These are phyloP conservation scores for Aureobasidium sp. DNA, from an alignment of 2,329 filamentous ascomycete genomes.

Conservation along the genomic window DNA sequence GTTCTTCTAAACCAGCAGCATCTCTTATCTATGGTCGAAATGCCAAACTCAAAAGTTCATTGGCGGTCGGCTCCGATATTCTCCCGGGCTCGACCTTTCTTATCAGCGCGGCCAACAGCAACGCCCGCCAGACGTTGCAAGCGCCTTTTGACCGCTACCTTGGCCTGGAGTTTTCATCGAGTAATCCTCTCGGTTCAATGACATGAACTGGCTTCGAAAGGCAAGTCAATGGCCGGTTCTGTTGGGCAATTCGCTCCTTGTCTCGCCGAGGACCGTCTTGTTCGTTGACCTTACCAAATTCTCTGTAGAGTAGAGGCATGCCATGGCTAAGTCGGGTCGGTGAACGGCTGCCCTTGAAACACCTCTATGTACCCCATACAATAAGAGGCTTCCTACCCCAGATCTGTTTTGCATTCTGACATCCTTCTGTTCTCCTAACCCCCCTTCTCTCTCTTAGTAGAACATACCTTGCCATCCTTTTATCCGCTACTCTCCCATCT, in stretches of 20 bases:
- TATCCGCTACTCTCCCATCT: background rate
- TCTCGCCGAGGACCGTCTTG: background rate
- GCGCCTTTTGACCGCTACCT: background rate
- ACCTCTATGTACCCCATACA: conserved; percentile 5
- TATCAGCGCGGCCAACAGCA: background rate
- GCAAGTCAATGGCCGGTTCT: conserved; percentile 2
- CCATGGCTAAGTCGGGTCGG: background rate
- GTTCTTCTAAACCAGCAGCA: background rate
- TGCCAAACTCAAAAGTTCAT: background rate
- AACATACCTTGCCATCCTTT: background rate
- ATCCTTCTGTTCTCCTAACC: background rate
- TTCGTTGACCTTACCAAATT: background rate
- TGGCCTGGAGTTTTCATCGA: conserved; percentile 10
- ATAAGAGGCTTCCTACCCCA: conserved; percentile 11
- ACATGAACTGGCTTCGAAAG: background rate
- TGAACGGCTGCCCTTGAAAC: background rate
- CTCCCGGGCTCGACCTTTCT: background rate
- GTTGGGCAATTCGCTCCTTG: background rate
- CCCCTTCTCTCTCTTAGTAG: too few species aligned
- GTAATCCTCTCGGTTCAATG: conserved; percentile 2
- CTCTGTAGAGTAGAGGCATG: background rate
- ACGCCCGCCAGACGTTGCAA: conserved; percentile 4
- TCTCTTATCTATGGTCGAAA: background rate
- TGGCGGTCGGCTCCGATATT: conserved; percentile 6
- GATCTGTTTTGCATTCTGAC: background rate